Conservation (phyloP, 1,284 basidiomycete species). For the Apiotrichum porosum region DNA sequence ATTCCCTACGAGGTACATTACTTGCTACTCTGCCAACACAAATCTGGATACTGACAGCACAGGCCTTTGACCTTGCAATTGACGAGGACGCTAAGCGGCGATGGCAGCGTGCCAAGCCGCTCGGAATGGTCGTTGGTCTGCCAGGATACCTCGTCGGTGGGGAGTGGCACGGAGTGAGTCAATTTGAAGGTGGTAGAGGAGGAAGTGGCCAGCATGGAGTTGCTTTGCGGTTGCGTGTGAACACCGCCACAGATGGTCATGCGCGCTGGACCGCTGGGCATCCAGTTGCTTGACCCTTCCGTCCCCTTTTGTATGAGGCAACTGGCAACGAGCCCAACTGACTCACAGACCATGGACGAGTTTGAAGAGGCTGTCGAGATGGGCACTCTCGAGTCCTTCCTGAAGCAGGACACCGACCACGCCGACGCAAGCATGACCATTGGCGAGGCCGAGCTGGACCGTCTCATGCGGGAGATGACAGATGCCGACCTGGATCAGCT, state of each 20-base stretch:
- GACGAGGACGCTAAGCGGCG: slow-evolving; percentile 44
- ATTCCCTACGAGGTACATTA: slow-evolving; percentile 42
- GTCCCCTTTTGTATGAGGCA: no score
- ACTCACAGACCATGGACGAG: slow-evolving; percentile 45
- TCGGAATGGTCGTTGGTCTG: slow-evolving; percentile 39
- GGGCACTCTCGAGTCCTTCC: slow-evolving; percentile 32
- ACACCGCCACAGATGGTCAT: no score
- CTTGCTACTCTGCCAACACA: no score
- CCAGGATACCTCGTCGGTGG: slow-evolving; percentile 46
- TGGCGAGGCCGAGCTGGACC: slow-evolving; percentile 41
- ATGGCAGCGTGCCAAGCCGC: slow-evolving; percentile 45
- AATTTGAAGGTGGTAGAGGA: neutral
- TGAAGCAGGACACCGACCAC: slow-evolving; percentile 40
- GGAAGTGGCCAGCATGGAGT: no score
- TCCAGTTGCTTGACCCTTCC: no score
- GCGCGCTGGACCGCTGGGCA: no score
- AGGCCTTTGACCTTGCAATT: slow-evolving; percentile 38
- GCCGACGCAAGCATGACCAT: slow-evolving; percentile 25
- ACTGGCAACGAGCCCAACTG: no score
- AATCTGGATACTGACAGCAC: neutral
- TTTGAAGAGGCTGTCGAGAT: slow-evolving; percentile 46
- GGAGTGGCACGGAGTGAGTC: slow-evolving; percentile 46
- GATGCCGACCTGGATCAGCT: slow-evolving; percentile 40
- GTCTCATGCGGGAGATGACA: slow-evolving; percentile 43
- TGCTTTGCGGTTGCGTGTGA: no score